Percentiles rank a stretch among this genome's conserved stretches.
These are phyloP conservation scores for Fusarium tuaranense DNA, from an alignment of 2,329 filamentous ascomycete species.

Conservation along the genomic window DNA sequence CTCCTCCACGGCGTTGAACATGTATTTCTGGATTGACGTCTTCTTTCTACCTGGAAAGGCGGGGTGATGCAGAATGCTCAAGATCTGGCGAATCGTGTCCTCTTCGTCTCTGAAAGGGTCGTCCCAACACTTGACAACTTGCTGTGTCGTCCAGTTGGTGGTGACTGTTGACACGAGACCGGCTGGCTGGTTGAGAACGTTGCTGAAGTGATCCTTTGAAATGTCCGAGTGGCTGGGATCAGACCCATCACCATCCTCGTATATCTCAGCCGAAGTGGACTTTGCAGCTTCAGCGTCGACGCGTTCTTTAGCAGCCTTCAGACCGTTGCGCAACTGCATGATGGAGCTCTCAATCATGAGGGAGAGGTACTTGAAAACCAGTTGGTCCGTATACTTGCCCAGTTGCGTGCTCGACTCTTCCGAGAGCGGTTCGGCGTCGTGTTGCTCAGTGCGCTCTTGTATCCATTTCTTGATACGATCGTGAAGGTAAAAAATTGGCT, in stretches of 20 bases:
- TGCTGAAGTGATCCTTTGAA: slow-evolving; percentile 84
- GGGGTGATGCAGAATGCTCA: slow-evolving; percentile 87
- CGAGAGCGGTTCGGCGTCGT: slow-evolving; percentile 30
- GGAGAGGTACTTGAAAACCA: slow-evolving; percentile 86
- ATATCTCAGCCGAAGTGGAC: slow-evolving; percentile 67
- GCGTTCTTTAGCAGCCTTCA: slow-evolving; percentile 60
- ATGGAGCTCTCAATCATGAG: slow-evolving; percentile 92
- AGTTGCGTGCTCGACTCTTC: slow-evolving; percentile 37
- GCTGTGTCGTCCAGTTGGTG: slow-evolving; percentile 46
- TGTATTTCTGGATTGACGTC: slow-evolving; percentile 81
- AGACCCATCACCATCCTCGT: slow-evolving; percentile 80
- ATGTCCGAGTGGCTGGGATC: slow-evolving; percentile 83
- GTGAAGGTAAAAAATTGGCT: slow-evolving; percentile 76
- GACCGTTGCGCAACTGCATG: slow-evolving; percentile 79
- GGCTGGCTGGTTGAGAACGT: slow-evolving; percentile 62
- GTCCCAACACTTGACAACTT: slow-evolving; percentile 69
- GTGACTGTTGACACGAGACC: slow-evolving; percentile 45
- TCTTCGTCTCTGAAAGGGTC: slow-evolving; percentile 75
- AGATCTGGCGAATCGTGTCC: slow-evolving; percentile 80
- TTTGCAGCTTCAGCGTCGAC: slow-evolving; percentile 55
- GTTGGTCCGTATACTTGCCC: slow-evolving; percentile 85
- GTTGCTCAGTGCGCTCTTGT: slow-evolving; percentile 74
- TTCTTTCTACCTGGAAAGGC: slow-evolving; percentile 74
- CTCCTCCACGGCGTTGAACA: slow-evolving; percentile 82
- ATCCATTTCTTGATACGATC: slow-evolving; percentile 57